These are phyloP conservation scores for Pythium dissimile DNA, from an alignment of 352 stramenopile genomes.

Conservation along the genomic window DNA sequence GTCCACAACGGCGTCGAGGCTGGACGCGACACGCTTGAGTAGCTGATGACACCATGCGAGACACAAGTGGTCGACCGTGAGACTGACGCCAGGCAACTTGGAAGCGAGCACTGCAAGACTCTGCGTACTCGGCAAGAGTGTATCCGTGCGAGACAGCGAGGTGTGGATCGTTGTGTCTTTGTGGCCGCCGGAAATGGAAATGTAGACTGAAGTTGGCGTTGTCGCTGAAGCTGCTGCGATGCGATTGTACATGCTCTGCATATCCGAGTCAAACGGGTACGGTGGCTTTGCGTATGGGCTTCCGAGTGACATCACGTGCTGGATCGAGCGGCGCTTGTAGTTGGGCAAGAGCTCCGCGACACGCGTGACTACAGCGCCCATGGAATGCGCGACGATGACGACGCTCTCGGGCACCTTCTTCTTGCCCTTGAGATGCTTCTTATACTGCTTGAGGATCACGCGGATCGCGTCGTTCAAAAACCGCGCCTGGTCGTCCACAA, in stretches of 20 bases:
- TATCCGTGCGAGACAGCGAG: conserved; percentile 34
- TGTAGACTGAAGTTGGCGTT: conserved; percentile 34
- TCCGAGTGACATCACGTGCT: conserved; percentile 70
- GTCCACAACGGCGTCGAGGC: conserved; percentile 63
- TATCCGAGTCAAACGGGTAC: conserved; percentile 65
- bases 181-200: conserved; percentile 78
- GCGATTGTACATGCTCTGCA: conserved; percentile 56
- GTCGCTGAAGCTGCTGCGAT: background rate
- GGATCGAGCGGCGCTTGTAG: conserved; percentile 70
- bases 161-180: conserved; percentile 78
- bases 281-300: conserved; percentile 51
- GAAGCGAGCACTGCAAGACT: conserved; percentile 51
- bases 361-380: conserved; percentile 74
- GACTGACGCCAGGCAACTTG: conserved; percentile 54
- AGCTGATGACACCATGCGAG: conserved; percentile 86
- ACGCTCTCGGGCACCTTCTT: conserved; percentile 45
- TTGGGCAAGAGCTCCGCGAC: conserved; percentile 65
- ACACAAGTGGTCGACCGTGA: conserved; percentile 77
- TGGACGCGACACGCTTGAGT: conserved; percentile 55
- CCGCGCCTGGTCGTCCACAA: conserved; percentile 61
- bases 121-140: conserved; percentile 24
- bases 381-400: conserved; percentile 80
- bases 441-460: conserved; percentile 72
- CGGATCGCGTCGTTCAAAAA: conserved; percentile 76
- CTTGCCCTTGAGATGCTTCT: conserved; percentile 36